Percentiles rank a stretch among this genome's conserved stretches.
These are phyloP conservation scores for Penicillium soppii DNA, from an alignment of 495 filamentous ascomycete genomes.

Conservation along the genomic window DNA sequence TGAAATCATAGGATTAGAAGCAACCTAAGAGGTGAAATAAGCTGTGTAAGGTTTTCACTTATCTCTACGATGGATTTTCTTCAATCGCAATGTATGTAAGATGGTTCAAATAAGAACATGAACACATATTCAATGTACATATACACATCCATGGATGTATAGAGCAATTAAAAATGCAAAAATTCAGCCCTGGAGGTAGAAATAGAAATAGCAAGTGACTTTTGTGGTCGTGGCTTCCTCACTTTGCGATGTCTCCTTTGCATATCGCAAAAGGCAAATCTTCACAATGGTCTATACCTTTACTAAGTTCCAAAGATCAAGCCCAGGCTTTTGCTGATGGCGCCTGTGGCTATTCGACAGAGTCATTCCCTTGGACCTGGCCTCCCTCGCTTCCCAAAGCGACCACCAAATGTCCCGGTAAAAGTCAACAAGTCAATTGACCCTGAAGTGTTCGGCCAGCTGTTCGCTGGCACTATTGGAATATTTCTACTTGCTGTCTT, in stretches of 20 bases:
- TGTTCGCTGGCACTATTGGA: slow-evolving; percentile 37
- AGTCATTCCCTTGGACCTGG: slow-evolving; percentile 21
- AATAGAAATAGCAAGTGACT: too few species aligned
- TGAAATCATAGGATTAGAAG: too few species aligned
- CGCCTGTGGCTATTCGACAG: slow-evolving; percentile 33
- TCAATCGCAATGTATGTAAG: too few species aligned
- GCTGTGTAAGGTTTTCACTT: too few species aligned
- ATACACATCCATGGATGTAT: too few species aligned
- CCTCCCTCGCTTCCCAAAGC: slow-evolving; percentile 20
- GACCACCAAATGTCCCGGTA: slow-evolving; percentile 12
- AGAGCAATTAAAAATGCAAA: too few species aligned
- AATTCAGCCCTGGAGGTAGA: too few species aligned
- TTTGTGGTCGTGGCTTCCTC: slow-evolving; percentile 7
- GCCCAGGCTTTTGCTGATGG: slow-evolving; percentile 23
- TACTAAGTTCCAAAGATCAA: background rate
- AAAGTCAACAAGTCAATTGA: slow-evolving; percentile 24
- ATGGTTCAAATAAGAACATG: too few species aligned
- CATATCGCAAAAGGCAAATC: background rate
- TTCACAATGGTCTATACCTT: background rate
- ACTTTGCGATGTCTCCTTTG: background rate
- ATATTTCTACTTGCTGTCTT: slow-evolving; percentile 41
- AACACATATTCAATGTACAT: too few species aligned
- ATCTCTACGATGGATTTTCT: too few species aligned
- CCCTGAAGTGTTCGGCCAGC: slow-evolving; percentile 29
- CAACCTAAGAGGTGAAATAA: too few species aligned